Evolutionary conservation across 257 asterid genomes (phyloP).

Genomic region (Jacaranda copaia): DNA sequence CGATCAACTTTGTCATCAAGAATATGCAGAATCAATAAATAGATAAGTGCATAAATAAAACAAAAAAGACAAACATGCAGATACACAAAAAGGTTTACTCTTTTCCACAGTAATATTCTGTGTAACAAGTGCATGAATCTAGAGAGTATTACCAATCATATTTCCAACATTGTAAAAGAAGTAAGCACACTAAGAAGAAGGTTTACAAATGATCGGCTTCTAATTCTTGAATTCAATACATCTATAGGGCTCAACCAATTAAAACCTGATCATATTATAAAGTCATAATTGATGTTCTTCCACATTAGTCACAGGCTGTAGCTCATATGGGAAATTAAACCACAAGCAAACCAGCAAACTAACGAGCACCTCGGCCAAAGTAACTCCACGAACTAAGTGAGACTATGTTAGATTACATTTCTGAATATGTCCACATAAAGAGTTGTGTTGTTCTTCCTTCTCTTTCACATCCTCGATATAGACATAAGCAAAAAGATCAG

Average conservation of each 20-base stretch:
- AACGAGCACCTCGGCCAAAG: conserved; percentile 71
- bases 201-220: no score
- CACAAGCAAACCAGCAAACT: conserved; percentile 11
- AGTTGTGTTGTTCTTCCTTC: conserved; percentile 30
- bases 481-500: conserved; percentile 66
- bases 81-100: no score
- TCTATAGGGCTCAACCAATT: not conserved
- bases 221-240: no score
- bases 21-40: not conserved
- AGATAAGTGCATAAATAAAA: no score
- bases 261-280: not conserved
- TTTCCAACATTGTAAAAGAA: not conserved
- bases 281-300: not conserved
- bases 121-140: no score
- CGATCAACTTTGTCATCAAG: conserved; percentile 9
- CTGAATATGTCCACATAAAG: conserved; percentile 53
- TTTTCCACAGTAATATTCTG: no score
- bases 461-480: conserved; percentile 44
- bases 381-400: conserved; percentile 66
- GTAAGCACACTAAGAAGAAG: no score
- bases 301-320: not conserved
- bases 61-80: no score
- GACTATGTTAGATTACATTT: conserved; percentile 79
- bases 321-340: conserved; percentile 6
- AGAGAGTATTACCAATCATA: not conserved